These are phyloP conservation scores for Orbilia ellipsospora DNA, from an alignment of 2,329 filamentous ascomycete genomes.

Conservation along the genomic window DNA sequence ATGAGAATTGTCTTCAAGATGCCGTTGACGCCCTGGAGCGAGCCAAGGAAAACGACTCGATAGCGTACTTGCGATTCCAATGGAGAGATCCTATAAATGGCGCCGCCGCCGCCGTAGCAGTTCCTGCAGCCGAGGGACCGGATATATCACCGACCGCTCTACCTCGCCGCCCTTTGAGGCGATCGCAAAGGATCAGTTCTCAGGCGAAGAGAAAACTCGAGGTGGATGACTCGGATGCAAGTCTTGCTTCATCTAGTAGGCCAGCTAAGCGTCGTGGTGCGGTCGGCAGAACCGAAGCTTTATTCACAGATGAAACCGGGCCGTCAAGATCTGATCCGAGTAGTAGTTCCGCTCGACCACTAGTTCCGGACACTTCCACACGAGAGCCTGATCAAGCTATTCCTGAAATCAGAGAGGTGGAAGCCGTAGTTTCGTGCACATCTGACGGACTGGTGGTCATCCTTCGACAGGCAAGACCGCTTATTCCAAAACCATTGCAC, in stretches of 20 bases:
- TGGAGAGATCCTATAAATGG: constrained; percentile 74
- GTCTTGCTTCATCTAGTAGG: constrained; percentile 63
- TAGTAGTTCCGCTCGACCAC: constrained; percentile 2
- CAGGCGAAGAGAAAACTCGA: constrained; percentile 64
- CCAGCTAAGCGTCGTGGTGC: constrained; percentile 62
- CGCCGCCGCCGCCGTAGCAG: constrained; percentile 64
- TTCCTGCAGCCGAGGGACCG: constrained; percentile 58
- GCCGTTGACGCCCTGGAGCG: constrained; percentile 83
- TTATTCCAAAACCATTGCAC: constrained; percentile 71
- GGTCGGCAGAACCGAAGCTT: constrained; percentile 19
- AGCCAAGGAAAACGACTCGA: constrained; percentile 89
- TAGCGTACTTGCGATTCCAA: constrained; percentile 87
- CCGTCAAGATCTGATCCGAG: constrained; percentile 22
- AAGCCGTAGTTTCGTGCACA: constrained; percentile 90
- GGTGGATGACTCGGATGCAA: constrained; percentile 65
- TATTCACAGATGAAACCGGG: constrained; percentile 61
- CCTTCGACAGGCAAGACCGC: constrained; percentile 77
- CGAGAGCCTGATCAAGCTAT: constrained; percentile 62
- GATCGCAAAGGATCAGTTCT: constrained; percentile 64
- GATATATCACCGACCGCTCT: constrained; percentile 49
- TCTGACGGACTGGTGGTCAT: constrained; percentile 88
- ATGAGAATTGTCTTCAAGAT: constrained; percentile 78
- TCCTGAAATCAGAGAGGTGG: constrained; percentile 71
- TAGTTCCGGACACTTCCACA: constrained; percentile 57
- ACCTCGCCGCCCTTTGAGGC: constrained; percentile 60